Conservation (phyloP, 2,329 filamentous ascomycete species). For the Paramyrothecium roridum region DNA sequence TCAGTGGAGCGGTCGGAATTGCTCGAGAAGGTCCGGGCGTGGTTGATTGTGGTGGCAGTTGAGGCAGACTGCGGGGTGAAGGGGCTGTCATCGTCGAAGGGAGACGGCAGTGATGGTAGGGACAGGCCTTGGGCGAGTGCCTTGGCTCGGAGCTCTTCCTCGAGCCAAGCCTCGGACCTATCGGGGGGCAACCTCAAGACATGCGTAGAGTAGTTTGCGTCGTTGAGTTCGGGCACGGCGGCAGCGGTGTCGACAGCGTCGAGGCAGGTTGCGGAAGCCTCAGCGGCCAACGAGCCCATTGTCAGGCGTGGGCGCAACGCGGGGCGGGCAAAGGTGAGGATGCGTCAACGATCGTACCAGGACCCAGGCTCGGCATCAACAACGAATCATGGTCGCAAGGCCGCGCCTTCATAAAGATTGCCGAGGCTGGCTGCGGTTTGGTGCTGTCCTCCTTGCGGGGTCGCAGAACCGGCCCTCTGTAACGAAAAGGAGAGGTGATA, state of each 20-base stretch:
- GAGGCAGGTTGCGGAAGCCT: background rate
- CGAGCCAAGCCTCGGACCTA: conserved; percentile 35
- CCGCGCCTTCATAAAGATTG: background rate
- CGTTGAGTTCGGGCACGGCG: conserved; percentile 33
- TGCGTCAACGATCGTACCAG: background rate
- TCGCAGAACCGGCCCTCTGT: no score
- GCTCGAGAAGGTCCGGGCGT: conserved; percentile 42
- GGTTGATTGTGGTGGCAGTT: conserved; percentile 31
- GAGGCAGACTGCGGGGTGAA: conserved; percentile 41
- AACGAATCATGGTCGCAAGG: background rate
- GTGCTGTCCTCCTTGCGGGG: no score
- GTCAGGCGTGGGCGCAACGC: background rate
- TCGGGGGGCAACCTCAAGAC: conserved; percentile 32
- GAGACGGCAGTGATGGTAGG: conserved; percentile 15
- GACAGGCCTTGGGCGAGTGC: conserved; percentile 33
- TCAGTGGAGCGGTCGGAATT: conserved; percentile 37
- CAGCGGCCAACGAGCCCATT: background rate
- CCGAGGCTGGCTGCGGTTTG: no score
- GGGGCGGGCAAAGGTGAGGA: background rate
- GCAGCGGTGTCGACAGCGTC: background rate
- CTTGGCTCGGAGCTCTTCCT: conserved; percentile 30
- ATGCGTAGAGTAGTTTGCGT: conserved; percentile 33
- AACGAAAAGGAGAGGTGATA: no score
- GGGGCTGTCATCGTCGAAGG: conserved; percentile 30
- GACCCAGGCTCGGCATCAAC: background rate